Conservation (phyloP, 106 monocot species). For the Phalaenopsis equestris region DNA sequence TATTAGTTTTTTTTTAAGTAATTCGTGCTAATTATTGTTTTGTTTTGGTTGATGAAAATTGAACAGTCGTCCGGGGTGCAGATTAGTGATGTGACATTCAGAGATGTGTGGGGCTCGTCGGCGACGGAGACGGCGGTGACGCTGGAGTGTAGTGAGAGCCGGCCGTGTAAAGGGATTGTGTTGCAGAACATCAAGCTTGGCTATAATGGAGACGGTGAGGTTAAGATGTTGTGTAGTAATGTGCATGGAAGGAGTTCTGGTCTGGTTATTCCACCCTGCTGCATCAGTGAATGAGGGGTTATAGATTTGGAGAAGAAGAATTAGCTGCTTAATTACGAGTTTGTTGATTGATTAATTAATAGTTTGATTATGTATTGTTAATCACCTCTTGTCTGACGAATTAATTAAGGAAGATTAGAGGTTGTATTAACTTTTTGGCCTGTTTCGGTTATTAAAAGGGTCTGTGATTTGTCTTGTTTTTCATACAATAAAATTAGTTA, state of each 20-base stretch:
- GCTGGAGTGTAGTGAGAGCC: slow-evolving; percentile 9
- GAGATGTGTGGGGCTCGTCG: slow-evolving; percentile 3
- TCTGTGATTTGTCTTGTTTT: too few relatives aligned
- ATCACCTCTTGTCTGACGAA: too few relatives aligned
- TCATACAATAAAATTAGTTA: too few relatives aligned
- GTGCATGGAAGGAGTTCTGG: slow-evolving; percentile 12
- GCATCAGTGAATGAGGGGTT: not conserved
- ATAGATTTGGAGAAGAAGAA: too few relatives aligned
- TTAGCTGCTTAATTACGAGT: too few relatives aligned
- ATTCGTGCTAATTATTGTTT: too few relatives aligned
- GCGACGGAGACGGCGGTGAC: slow-evolving; percentile 3
- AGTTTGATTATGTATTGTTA: too few relatives aligned
- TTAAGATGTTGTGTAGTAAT: slow-evolving; percentile 13
- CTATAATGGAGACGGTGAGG: not conserved
- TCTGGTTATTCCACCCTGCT: slow-evolving; percentile 11
- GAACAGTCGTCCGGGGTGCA: slow-evolving; percentile 2
- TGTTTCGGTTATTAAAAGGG: too few relatives aligned
- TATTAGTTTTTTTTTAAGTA: not conserved
- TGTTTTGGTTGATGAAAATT: too few relatives aligned
- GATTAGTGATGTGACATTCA: slow-evolving; percentile 4
- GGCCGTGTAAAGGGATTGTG: slow-evolving; percentile 6
- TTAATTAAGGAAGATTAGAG: too few relatives aligned
- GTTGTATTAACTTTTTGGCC: too few relatives aligned
- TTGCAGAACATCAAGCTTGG: slow-evolving; percentile 2
- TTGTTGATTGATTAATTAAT: too few relatives aligned